phyloP scores from a whole-genome alignment of 148 eudicot species.

The Vaccinium corymbosum region DNA sequence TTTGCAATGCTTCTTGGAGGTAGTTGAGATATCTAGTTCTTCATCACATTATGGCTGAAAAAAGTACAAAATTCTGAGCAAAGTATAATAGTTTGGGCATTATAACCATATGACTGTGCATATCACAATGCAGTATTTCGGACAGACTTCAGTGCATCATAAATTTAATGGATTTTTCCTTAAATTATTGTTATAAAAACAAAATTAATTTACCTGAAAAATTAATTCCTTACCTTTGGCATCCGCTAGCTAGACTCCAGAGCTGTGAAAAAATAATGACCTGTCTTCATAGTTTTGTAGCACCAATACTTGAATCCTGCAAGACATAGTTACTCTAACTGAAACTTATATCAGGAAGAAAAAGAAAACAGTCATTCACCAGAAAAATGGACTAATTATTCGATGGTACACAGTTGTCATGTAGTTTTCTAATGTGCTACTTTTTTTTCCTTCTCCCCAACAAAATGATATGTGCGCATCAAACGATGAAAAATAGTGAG shows the following conservation, averaged over 20 bases:
- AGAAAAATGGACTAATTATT: not conserved
- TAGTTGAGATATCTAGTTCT: not conserved
- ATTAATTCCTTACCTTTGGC: constrained; percentile 7
- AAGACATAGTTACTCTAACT: not conserved
- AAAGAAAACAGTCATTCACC: not conserved
- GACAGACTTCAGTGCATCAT: not conserved
- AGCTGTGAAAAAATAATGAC: constrained; percentile 2
- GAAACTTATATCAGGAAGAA: not conserved
- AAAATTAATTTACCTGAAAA: too few relatives aligned
- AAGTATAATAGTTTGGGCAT: not conserved
- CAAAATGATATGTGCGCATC: not conserved
- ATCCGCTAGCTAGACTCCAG: not conserved
- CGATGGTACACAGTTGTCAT: not conserved
- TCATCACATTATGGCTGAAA: not conserved
- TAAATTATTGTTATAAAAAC: too few relatives aligned
- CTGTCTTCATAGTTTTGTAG: constrained; percentile 6
- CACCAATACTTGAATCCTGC: not conserved
- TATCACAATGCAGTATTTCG: not conserved
- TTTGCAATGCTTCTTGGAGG: not conserved
- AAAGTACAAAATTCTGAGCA: not conserved
- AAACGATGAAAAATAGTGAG: not conserved
- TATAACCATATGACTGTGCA: not conserved
- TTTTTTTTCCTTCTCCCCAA: not conserved
- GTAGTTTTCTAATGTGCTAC: not conserved
- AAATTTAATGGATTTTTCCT: not conserved